Base-by-base conservation (phyloP, 352 stramenopile genomes). In the Globisporangium polare region DNA sequence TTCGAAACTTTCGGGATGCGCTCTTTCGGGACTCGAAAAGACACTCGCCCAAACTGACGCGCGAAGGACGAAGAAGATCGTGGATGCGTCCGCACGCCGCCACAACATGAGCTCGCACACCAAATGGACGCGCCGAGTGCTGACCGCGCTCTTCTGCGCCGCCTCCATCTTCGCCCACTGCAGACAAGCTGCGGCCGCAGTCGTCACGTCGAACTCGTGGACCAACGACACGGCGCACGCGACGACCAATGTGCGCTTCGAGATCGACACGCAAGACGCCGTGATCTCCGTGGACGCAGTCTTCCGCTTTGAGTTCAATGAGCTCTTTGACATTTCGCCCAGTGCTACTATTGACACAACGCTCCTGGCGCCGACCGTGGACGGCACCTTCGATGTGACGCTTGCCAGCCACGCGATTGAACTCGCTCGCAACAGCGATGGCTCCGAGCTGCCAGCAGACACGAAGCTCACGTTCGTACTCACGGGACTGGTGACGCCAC, bases 211-310 rank as follows among this genome's bases (percentile, higher is more conserved):
- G 1, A 58, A 37, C 18, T 55, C 62, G 29, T 77, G 67, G 70
- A 69, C 39, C 17, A 84, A 78, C 52, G 45, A 49, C 50, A 74
- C 73, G 13, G 68, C 72, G 47, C n/a, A 42, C 29, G 62, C 65
- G 15, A 17, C 53, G 1, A 20, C 71, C 2, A 53, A 41, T 27
- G 46, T 83, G 5, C 47, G 52, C 17, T 26, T 83, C 3, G 18
- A 58, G 5, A 46, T 83, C 63, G 22, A 74, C 59, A 43, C 61
- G n/a, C 60, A 56, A 22, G 63, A 69, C 31, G 58, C 58, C 9
- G 17, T 50, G 35, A 49, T 84, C 8, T 59, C 75, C 26, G 42
- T 33, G 20, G 67, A 83, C 54, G 63, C 69, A 2, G 33, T 64
- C 24, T 57, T 85, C 33, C 50, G 58, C 33, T 76, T 85, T 54